Conservation (phyloP, 2,329 filamentous ascomycete species). For the Colletotrichum tamarilloi region DNA sequence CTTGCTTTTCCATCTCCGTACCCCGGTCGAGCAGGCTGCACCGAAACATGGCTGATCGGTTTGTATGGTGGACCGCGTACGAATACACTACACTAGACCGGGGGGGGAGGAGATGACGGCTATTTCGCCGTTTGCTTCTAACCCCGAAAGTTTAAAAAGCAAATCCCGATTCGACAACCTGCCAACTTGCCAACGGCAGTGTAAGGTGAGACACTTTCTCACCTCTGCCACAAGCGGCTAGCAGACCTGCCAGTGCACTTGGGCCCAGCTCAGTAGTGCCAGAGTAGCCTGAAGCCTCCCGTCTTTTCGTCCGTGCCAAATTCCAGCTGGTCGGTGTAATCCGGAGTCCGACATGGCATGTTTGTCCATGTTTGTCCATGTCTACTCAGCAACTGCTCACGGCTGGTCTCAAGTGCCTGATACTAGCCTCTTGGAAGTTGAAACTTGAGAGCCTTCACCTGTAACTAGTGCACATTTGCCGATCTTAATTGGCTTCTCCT, state of each 20-base stretch:
- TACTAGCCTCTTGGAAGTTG: background rate
- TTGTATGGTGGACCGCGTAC: background rate
- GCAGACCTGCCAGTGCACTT: slow-evolving; percentile 1
- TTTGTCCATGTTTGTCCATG: slow-evolving; percentile 18
- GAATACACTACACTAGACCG: background rate
- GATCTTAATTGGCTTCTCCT: background rate
- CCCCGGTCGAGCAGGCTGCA: background rate
- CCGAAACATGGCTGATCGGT: slow-evolving; percentile 13
- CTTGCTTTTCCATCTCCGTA: background rate
- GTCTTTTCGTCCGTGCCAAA: background rate
- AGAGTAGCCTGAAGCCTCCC: background rate
- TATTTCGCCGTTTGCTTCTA: slow-evolving; percentile 18
- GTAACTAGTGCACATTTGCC: slow-evolving; percentile 12
- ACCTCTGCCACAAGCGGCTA: slow-evolving; percentile 10
- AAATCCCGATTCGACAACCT: slow-evolving; percentile 21
- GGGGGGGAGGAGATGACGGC: slow-evolving; percentile 1
- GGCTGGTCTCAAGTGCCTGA: background rate
- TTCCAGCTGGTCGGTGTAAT: slow-evolving; percentile 23
- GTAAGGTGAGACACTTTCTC: slow-evolving; percentile 13
- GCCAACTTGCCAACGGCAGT: slow-evolving; percentile 9
- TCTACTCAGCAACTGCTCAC: background rate
- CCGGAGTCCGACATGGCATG: slow-evolving; percentile 23
- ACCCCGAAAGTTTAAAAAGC: slow-evolving; percentile 25
- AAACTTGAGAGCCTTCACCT: slow-evolving; percentile 13
- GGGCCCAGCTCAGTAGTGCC: slow-evolving; percentile 2